Evolutionary conservation across 2,329 filamentous ascomycete species (phyloP), one percentile per base, ranked within the genome.

Genomic region (Daldinia sp.): DNA sequence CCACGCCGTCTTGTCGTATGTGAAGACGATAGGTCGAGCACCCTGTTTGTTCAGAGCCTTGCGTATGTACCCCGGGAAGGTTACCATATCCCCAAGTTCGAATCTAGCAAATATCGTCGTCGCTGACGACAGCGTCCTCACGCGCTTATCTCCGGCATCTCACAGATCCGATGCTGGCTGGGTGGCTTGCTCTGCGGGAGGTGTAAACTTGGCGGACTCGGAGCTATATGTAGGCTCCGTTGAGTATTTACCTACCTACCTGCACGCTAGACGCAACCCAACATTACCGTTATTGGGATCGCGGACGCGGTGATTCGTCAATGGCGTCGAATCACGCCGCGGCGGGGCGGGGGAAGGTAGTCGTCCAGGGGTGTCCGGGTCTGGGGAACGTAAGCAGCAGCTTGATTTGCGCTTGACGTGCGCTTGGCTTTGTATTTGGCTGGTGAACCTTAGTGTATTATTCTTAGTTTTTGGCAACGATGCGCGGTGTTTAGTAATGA

Each of bases 251-350:
- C n/a, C n/a, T n/a, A n/a, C n/a, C n/a, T n/a, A n/a, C n/a, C n/a
- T n/a, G n/a, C n/a, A n/a, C n/a, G n/a, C 29, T 27, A 45, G 50
- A 55, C 39, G 55, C 30, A 52, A 63, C 55, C 55, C 56, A 48
- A 50, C 37, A 6, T 34, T 49, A 45, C 50, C 39, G 43, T 51
- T 52, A 59, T 63, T 66, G 58, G 55, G 60, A 59, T 60, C 35
- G 34, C 30, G 25, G 47, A 35, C 13, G 27, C 11, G 54, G 10
- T 65, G 58, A 65, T 65, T 65, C 58, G 63, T 29, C 63, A 56
- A 59, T 62, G 11, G 15, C 41, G 23, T 47, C 41, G 41, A 47
- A 47, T 47, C 41, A 47, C 9, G 23, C 23, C 9, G 23, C 23
- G 23, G 25, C 13, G 41, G 11, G n/a, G 41, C n/a, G 41, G 41